These are phyloP conservation scores for Craspedostauros australis DNA, from an alignment of 108 stramenopile genomes.

Conservation along the genomic window DNA sequence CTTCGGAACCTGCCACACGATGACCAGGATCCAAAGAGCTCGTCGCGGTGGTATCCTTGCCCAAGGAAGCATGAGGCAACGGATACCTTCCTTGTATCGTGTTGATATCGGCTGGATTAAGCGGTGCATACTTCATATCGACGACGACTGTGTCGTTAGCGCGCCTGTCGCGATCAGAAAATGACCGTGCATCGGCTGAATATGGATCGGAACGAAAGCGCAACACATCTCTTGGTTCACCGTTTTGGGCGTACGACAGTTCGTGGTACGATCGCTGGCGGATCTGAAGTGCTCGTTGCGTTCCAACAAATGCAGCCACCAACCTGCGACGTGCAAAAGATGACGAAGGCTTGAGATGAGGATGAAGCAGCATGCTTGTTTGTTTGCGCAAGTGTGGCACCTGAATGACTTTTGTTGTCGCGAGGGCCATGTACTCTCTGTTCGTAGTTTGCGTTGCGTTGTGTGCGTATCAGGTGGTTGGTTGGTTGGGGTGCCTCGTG, in stretches of 20 bases:
- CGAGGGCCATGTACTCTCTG: too few relatives aligned
- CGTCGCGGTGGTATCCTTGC: not conserved
- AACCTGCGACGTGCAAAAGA: too few relatives aligned
- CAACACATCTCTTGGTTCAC: slow-evolving; percentile 16
- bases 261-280: slow-evolving; percentile 28
- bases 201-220: not conserved
- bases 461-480: too few relatives aligned
- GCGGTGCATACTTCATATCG: slow-evolving; percentile 39
- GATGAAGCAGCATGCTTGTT: too few relatives aligned
- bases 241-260: slow-evolving; percentile 17
- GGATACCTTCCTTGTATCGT: slow-evolving; percentile 46
- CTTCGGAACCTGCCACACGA: slow-evolving; percentile 38
- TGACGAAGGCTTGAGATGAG: too few relatives aligned
- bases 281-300: too few relatives aligned
- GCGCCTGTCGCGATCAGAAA: not conserved
- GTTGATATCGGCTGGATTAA: slow-evolving; percentile 57
- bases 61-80: slow-evolving; percentile 6
- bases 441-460: too few relatives aligned
- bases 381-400: too few relatives aligned
- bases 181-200: not conserved
- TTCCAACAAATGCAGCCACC: too few relatives aligned
- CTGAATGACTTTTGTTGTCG: too few relatives aligned
- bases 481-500: too few relatives aligned
- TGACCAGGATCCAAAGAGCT: not conserved
- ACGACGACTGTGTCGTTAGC: slow-evolving; percentile 16